Evolutionary conservation across 257 asterid species (phyloP).

Genomic region (Eucommia ulmoides): DNA sequence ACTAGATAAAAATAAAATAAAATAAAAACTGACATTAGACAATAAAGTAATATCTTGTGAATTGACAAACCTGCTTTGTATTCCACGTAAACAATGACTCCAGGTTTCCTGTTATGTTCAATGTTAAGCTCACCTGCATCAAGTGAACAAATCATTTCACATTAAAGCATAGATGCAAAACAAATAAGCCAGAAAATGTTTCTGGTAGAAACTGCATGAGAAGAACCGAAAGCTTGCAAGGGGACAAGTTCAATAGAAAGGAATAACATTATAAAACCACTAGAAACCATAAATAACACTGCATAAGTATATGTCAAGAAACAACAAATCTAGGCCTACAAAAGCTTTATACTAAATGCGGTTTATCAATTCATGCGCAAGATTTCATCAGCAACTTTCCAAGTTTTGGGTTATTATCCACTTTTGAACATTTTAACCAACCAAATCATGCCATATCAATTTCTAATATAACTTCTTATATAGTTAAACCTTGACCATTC

Average conservation of each 20-base stretch:
- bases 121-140: conserved; percentile 64
- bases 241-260: background rate
- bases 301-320: no score
- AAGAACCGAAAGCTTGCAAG: background rate
- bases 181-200: background rate
- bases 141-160: background rate
- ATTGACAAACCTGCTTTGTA: conserved; percentile 54
- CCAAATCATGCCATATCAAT: no score
- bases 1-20: background rate
- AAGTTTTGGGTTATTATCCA: no score
- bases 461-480: no score
- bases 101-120: conserved; percentile 53
- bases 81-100: conserved; percentile 66
- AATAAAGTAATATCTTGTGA: background rate
- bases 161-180: background rate
- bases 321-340: no score
- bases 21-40: no score
- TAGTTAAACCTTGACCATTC: no score
- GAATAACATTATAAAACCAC: background rate
- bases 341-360: no score
- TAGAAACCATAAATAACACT: background rate
- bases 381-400: no score
- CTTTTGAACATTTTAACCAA: no score
- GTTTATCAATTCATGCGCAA: no score
- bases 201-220: background rate